phyloP scores from a whole-genome alignment of 108 stramenopile species.

The Cyclostephanos tholiformis region DNA sequence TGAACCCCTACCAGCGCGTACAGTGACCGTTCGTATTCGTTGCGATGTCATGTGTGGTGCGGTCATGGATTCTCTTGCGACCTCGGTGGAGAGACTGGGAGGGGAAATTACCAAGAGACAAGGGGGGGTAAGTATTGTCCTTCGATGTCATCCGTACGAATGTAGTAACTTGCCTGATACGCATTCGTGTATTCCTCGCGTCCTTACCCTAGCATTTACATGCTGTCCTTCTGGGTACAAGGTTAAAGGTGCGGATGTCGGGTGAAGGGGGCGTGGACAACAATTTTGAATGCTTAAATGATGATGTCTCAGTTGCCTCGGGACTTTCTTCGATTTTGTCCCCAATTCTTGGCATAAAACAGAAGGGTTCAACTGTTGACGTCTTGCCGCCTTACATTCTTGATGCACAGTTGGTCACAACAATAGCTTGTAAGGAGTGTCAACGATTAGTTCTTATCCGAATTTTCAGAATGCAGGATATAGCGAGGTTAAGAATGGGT shows the following conservation, averaged over 20 bases:
- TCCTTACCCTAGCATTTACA: slow-evolving; percentile 16
- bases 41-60: slow-evolving; percentile 85
- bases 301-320: slow-evolving; percentile 21
- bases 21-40: slow-evolving; percentile 75
- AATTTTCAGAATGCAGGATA: slow-evolving; percentile 62
- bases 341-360: slow-evolving; percentile 16
- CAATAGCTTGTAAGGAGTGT: slow-evolving; percentile 58
- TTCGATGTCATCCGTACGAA: not conserved
- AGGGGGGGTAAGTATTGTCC: slow-evolving; percentile 28
- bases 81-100: slow-evolving; percentile 41
- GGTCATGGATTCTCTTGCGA: slow-evolving; percentile 51
- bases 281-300: not conserved
- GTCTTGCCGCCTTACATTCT: slow-evolving; percentile 61
- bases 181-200: not conserved
- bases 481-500: slow-evolving; percentile 15
- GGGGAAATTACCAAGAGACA: slow-evolving; percentile 51
- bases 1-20: slow-evolving; percentile 66
- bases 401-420: slow-evolving; percentile 81
- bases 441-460: slow-evolving; percentile 69
- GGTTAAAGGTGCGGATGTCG: slow-evolving; percentile 29
- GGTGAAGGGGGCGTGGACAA: slow-evolving; percentile 29
- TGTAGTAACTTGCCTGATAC: not conserved
- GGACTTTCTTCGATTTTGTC: slow-evolving; percentile 32
- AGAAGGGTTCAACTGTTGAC: slow-evolving; percentile 24
- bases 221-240: slow-evolving; percentile 35